A percentile compares a stretch with the other conserved stretches of the same genome.
Conservation (phyloP, 2,329 filamentous ascomycete genomes). For the Aureobasidium sp. region DNA sequence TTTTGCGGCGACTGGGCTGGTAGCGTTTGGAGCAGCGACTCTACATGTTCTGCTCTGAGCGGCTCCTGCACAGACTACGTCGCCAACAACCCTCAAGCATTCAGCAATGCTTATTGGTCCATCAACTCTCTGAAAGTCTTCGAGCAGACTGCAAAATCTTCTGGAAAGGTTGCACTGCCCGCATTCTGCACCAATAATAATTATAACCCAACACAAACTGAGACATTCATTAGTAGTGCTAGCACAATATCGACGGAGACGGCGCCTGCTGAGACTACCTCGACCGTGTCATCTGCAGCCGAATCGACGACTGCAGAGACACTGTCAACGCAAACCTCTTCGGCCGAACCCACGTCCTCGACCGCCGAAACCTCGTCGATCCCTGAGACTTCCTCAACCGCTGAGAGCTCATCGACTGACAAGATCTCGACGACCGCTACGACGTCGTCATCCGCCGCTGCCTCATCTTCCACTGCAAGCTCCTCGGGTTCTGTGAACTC, state of each 20-base stretch:
- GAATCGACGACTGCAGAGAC: neutral
- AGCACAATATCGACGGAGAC: conserved; percentile 4
- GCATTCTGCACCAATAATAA: neutral
- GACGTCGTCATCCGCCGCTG: no score
- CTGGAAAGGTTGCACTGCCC: conserved; percentile 6
- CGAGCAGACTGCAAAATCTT: conserved; percentile 10
- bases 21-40: conserved; percentile 34
- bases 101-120: conserved; percentile 32
- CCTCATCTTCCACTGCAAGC: no score
- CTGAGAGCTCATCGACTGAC: neutral
- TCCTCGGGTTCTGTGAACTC: neutral
- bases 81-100: conserved; percentile 25
- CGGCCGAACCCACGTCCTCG: neutral
- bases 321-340: neutral
- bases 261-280: conserved; percentile 5
- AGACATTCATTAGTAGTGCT: conserved; percentile 11
- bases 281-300: conserved; percentile 1
- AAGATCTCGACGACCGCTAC: neutral
- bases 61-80: conserved; percentile 25
- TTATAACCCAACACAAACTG: conserved; percentile 4
- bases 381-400: no score
- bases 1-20: conserved; percentile 35
- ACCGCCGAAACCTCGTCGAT: neutral
- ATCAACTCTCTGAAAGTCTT: conserved; percentile 33
- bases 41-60: conserved; percentile 25